phyloP scores from a whole-genome alignment of 2,329 filamentous ascomycete species.

The Microcyclosporella mali region DNA sequence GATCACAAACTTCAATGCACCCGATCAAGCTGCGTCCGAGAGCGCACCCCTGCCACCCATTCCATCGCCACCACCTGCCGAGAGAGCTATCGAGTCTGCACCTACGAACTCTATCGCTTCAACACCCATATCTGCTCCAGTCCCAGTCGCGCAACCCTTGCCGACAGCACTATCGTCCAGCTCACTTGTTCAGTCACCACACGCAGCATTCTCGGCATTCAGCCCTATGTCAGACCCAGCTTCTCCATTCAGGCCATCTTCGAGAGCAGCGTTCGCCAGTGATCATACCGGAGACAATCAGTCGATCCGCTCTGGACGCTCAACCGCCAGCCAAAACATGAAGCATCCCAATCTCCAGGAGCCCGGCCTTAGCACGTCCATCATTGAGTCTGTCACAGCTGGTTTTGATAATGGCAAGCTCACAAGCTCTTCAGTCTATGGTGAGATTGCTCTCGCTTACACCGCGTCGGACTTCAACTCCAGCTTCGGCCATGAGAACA shows the following conservation, averaged over 20 bases:
- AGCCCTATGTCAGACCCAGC: constrained; percentile 17
- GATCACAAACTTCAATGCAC: constrained; percentile 15
- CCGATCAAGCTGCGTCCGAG: constrained; percentile 7
- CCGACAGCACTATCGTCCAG: constrained; percentile 1
- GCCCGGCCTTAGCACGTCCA: constrained; percentile 76
- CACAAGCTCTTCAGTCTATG: constrained; percentile 67
- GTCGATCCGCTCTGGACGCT: constrained; percentile 80
- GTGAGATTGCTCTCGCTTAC: constrained; percentile 83
- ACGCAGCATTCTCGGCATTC: constrained; percentile 27
- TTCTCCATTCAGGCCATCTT: constrained; percentile 29
- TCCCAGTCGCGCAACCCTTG: not conserved
- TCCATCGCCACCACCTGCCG: not conserved
- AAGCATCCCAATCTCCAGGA: constrained; percentile 76
- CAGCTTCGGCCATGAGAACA: constrained; percentile 50
- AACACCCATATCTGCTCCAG: constrained; percentile 7
- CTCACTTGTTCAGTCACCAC: constrained; percentile 16
- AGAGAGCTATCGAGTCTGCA: constrained; percentile 9
- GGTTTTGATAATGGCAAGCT: constrained; percentile 69
- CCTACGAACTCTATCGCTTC: constrained; percentile 3
- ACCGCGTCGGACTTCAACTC: constrained; percentile 51
- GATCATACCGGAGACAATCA: constrained; percentile 71
- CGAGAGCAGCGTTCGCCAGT: constrained; percentile 30
- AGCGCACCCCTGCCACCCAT: constrained; percentile 5
- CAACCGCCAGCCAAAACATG: constrained; percentile 54
- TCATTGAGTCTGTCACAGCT: constrained; percentile 87